Conservation (phyloP, 1,284 basidiomycete species). For the Cryptococcus maquisensis region DNA sequence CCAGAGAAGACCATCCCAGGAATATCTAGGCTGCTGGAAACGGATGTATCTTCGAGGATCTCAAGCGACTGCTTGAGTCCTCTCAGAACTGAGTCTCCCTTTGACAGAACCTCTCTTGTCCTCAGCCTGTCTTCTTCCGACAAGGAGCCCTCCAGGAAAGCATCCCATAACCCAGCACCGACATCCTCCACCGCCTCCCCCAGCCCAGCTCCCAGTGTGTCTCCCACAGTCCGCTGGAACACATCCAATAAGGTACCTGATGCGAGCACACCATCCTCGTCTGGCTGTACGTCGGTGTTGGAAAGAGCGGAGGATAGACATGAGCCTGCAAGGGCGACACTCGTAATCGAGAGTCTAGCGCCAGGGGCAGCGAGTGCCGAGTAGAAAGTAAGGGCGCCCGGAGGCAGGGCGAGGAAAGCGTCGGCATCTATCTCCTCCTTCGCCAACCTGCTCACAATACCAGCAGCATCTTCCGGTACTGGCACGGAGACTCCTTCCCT, state of each 20-base stretch:
- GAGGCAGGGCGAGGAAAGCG: constrained; percentile 26
- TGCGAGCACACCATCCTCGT: constrained; percentile 10
- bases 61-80: constrained; percentile 27
- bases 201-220: constrained; percentile 12
- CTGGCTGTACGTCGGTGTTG: constrained; percentile 6
- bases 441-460: constrained; percentile 52
- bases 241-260: constrained; percentile 33
- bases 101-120: constrained; percentile 22
- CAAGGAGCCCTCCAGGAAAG: constrained; percentile 29
- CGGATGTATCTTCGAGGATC: constrained; percentile 17
- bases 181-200: constrained; percentile 25
- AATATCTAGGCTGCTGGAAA: neutral
- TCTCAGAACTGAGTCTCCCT: constrained; percentile 9
- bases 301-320: too few species aligned
- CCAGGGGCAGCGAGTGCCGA: constrained; percentile 26
- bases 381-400: constrained; percentile 25
- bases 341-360: constrained; percentile 23
- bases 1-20: constrained; percentile 29
- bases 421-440: constrained; percentile 14
- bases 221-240: constrained; percentile 17
- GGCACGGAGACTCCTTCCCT: constrained; percentile 68
- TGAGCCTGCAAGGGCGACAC: constrained; percentile 16
- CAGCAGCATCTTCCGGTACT: constrained; percentile 62
- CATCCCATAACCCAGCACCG: constrained; percentile 21
- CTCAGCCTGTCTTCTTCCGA: constrained; percentile 19